These are phyloP conservation scores for Gossypium thurberi DNA, from an alignment of 345 rosid genomes.

Conservation along the genomic window DNA sequence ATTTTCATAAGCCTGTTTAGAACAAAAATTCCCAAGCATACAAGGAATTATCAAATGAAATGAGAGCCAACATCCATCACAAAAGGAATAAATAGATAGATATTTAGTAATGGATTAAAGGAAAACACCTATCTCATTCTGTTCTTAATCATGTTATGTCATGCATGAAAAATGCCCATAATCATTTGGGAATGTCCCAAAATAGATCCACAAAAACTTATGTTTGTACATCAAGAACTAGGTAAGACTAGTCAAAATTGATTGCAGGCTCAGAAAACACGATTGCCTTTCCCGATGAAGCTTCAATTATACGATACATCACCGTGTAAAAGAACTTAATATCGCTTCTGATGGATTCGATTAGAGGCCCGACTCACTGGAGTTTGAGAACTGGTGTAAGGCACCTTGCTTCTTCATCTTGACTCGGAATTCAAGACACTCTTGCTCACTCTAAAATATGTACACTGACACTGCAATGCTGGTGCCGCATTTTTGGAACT, in stretches of 20 bases:
- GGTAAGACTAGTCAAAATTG: slow-evolving; percentile 29
- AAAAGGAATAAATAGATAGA: not conserved
- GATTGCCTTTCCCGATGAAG: not conserved
- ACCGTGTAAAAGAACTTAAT: slow-evolving; percentile 6
- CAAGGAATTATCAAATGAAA: not conserved
- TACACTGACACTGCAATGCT: slow-evolving; percentile 3
- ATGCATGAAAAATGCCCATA: not conserved
- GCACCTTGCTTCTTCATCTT: slow-evolving; percentile 2
- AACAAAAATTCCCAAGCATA: not conserved
- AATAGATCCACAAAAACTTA: not conserved
- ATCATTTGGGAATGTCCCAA: not conserved
- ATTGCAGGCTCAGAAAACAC: not conserved
- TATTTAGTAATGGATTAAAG: not conserved
- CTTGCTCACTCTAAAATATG: slow-evolving; percentile 4
- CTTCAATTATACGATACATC: slow-evolving; percentile 7
- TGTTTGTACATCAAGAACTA: not conserved
- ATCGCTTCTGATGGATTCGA: slow-evolving; percentile 7
- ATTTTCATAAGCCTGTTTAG: not conserved
- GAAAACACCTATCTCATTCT: not conserved
- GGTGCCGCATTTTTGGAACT: not conserved
- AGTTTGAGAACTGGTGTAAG: slow-evolving; percentile 7
- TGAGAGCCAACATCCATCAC: not conserved
- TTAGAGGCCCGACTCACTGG: not conserved
- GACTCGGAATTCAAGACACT: slow-evolving; percentile 3
- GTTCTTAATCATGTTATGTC: not conserved